phyloP scores from a whole-genome alignment of 192 early-diverging fungal genomes.

The Podila epigama region DNA sequence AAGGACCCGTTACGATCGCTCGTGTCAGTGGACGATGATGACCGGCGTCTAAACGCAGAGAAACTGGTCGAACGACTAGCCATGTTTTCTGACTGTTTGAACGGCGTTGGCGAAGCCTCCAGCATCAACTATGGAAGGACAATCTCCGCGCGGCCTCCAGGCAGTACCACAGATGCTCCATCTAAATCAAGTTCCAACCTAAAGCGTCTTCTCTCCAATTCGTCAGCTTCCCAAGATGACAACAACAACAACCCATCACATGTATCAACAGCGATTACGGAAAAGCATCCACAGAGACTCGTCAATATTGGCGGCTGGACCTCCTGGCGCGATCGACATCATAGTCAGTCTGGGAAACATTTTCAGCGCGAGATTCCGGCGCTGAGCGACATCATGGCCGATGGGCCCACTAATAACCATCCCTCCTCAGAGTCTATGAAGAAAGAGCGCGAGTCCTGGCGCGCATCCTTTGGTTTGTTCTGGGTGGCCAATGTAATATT shows the following conservation, averaged over 20 bases:
- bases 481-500: slow-evolving; percentile 46
- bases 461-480: slow-evolving; percentile 33
- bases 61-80: slow-evolving; percentile 13
- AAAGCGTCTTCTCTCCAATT: slow-evolving; percentile 16
- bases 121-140: slow-evolving; percentile 15
- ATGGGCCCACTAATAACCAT: slow-evolving; percentile 1
- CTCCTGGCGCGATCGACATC: slow-evolving; percentile 31
- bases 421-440: neutral
- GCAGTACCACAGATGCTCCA: neutral
- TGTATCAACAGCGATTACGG: neutral
- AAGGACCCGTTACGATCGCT: slow-evolving; percentile 9
- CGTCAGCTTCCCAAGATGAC: slow-evolving; percentile 1
- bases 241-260: slow-evolving; percentile 1
- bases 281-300: neutral
- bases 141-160: neutral
- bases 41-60: neutral
- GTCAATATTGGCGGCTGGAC: slow-evolving; percentile 16
- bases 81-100: slow-evolving; percentile 28
- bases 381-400: slow-evolving; percentile 12
- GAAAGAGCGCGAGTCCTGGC: slow-evolving; percentile 31
- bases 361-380: slow-evolving; percentile 1
- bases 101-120: slow-evolving; percentile 21
- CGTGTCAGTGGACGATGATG: slow-evolving; percentile 1
- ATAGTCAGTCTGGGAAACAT: slow-evolving; percentile 21
- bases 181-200: slow-evolving; percentile 8